Evolutionary conservation across 176 grass and related monocot genomes (phyloP), one percentile per base, ranked within the genome.

Genomic region (Eleusine coracana): DNA sequence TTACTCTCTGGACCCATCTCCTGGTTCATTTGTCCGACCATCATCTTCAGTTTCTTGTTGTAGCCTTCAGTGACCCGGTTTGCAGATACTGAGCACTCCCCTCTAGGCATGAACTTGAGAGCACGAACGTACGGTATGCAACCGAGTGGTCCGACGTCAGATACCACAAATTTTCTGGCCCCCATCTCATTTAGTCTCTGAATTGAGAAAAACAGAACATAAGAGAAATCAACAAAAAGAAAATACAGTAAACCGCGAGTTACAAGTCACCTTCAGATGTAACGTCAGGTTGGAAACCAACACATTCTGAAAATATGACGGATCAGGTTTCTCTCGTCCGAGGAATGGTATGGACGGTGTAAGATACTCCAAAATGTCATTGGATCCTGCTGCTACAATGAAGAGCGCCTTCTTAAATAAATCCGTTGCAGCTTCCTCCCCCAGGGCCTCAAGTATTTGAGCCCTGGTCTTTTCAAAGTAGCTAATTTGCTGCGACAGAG

Each of bases 291-390:
- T 95, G 18, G 96, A 91, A 70, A 93, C 54, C 82, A 98, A 59
- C 5, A 78, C 60, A 27, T 98, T 92, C 86, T 93, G 85, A 16
- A 98, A 88, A 83, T 58, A 69, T 45, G 50, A 87, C 66, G 96
- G 80, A 40, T 82, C 70, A 8, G 79, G 45, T 64, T 90, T 95
- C 61, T 88, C 85, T 66, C 72, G 74, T 79, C 84, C 87, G 49
- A 93, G 69, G 91, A 98, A 90, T 9, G 87, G 92, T 41, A 95
- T 81, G 28, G 89, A 86, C 20, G 96, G 96, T 74, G 92, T 82
- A 5, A 98, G 73, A 16, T 87, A 95, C 81, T 95, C 90, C 69
- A 98, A 58, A 12, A 98, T 95, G 67, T 98, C 91, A 51, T 98
- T 98, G 58, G 91, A 93, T 49, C 96, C 96, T 23, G 85, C 52